Conservation (phyloP, 768 basidiomycete species). For the Daedalea quercina region DNA sequence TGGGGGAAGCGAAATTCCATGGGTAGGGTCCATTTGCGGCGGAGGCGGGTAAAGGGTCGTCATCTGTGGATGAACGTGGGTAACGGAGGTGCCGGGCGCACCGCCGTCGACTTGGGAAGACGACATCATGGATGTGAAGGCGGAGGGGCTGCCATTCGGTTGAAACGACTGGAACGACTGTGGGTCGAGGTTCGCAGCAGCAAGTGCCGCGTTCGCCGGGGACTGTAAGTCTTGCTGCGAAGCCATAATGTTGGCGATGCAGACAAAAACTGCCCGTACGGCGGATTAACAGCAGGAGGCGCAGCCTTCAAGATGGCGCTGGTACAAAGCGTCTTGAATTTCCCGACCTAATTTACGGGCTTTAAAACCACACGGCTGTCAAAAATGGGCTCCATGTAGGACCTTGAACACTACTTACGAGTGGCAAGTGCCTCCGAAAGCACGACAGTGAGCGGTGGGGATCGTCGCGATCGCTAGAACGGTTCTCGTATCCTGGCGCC, state of each 20-base stretch:
- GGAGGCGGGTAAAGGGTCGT: constrained; percentile 17
- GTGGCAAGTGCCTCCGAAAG: background rate
- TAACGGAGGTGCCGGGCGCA: constrained; percentile 12
- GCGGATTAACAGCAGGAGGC: background rate
- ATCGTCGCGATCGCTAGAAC: background rate
- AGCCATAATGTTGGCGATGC: constrained; percentile 10
- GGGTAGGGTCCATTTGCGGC: constrained; percentile 16
- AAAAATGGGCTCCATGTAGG: too few species aligned
- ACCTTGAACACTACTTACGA: too few species aligned
- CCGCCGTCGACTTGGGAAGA: constrained; percentile 15
- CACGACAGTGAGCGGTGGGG: background rate
- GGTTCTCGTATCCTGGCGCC: background rate
- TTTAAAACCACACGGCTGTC: too few species aligned
- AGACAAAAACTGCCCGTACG: background rate
- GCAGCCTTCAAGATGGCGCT: background rate
- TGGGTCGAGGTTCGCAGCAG: constrained; percentile 14
- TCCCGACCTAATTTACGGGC: background rate
- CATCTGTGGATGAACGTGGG: constrained; percentile 15
- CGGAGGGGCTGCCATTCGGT: constrained; percentile 8
- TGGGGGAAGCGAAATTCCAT: constrained; percentile 14
- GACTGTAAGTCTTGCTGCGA: constrained; percentile 18
- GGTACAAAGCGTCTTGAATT: background rate
- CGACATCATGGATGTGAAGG: constrained; percentile 14
- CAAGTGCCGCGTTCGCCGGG: background rate
- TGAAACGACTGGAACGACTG: constrained; percentile 19